Base-by-base conservation (phyloP, 257 asterid species). In the Solanum virginianum region DNA sequence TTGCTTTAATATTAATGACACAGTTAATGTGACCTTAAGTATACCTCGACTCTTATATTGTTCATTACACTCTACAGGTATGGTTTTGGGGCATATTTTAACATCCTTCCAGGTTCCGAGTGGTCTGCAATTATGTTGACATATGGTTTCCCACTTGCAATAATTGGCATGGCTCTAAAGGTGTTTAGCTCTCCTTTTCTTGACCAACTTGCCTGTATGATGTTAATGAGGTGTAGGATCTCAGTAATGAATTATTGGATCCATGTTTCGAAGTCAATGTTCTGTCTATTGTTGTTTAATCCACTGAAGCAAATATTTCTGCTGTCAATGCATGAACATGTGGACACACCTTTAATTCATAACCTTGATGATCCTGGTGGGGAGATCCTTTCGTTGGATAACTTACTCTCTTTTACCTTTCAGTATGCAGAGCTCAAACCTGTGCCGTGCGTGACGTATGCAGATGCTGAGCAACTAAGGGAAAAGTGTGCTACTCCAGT, bases 401-500 rank as follows among this genome's bases (percentile, higher is more conserved):
- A 77, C 65, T 26, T 26, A 77, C 47, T 77, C 65, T 26, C 55
- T 55, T 14, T 82, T 84, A 80, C 75, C 87, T 87, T 90, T 89
- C 90, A 97, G 99, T 97, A 97, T 88, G 98, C 99, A 57, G 98
- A 97, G 92, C 99, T 97, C 85, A 97, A 95, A 93, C 99, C 99
- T 32, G 98, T 95, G 41, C 98, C 98, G 53, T 95, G 98, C 91
- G 57, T 94, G 91, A 95, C 98, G 81, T 95, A 95, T 87, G 88
- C 97, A 36, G 96, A 95, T 91, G 99, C 99, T 86, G 86, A 86
- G 63, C 70, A 81, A 43, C 88, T 97, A 69, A 89, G 99, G 89
- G 99, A 97, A 87, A 92, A 91, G 62, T 95, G 97, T 91, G 94
- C 98, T 10, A 97, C 99, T 84, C 93, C 94, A 43, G 93, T 94